A percentile compares a stretch with the other conserved stretches of the same genome.
These are phyloP conservation scores for Globisporangium alternatum DNA, from an alignment of 352 stramenopile genomes.

Conservation along the genomic window DNA sequence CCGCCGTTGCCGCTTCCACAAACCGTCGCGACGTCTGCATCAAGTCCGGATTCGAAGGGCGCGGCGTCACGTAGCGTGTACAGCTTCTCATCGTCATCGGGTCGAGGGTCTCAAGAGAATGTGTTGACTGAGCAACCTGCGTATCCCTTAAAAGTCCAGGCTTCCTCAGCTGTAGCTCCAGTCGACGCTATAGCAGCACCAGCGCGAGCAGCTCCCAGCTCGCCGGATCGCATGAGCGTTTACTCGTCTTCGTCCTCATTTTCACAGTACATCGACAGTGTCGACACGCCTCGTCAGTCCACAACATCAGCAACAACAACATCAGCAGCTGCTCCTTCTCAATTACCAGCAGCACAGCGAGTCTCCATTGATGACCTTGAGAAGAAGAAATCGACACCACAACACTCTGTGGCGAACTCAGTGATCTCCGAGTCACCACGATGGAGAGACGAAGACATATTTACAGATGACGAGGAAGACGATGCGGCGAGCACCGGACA, in stretches of 20 bases:
- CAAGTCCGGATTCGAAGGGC: conserved; percentile 10
- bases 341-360: neutral
- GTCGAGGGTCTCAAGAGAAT: conserved; percentile 7
- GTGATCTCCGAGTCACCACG: conserved; percentile 20
- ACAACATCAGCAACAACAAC: neutral
- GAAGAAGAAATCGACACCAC: neutral
- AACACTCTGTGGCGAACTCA: neutral
- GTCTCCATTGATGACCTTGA: neutral
- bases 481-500: conserved; percentile 4
- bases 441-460: conserved; percentile 32
- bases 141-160: neutral
- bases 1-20: conserved; percentile 16
- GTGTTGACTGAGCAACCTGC: neutral
- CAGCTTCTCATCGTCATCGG: neutral
- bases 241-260: conserved; percentile 18
- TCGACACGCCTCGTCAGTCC: conserved; percentile 4
- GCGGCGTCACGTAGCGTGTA: neutral
- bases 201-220: neutral
- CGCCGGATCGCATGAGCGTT: conserved; percentile 9
- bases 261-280: conserved; percentile 2
- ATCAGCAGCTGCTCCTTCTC: neutral
- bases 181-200: neutral
- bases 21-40: neutral
- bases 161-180: neutral
- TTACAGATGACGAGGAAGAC: conserved; percentile 22